Evolutionary conservation across 257 asterid genomes (phyloP).

Genomic region (Solanum gandarillasii): DNA sequence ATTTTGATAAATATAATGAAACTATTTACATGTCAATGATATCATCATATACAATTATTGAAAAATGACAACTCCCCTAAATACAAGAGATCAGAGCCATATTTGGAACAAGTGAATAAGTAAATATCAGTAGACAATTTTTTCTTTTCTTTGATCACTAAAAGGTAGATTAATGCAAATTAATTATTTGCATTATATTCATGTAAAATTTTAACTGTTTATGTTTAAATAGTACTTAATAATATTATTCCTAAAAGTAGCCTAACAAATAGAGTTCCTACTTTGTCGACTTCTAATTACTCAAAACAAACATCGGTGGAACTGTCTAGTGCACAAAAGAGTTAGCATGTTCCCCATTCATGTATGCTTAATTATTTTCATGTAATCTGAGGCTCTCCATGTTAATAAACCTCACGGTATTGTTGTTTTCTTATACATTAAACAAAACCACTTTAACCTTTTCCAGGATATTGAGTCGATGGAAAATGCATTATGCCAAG

Average conservation of each 20-base stretch:
- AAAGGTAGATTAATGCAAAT: neutral
- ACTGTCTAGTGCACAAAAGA: neutral
- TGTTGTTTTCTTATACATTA: too few relatives aligned
- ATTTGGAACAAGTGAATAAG: neutral
- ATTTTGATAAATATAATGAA: neutral
- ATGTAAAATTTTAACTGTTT: neutral
- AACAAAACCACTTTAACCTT: neutral
- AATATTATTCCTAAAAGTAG: too few relatives aligned
- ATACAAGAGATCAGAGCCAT: neutral
- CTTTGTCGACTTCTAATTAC: neutral
- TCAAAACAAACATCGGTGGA: neutral
- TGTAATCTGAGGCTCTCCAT: neutral
- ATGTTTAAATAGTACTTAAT: neutral
- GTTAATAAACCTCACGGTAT: too few relatives aligned
- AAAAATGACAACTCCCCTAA: neutral
- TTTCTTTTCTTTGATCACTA: neutral
- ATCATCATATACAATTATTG: neutral
- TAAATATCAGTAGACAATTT: too few relatives aligned
- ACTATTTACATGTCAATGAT: neutral
- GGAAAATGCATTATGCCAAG: slow-evolving; percentile 5
- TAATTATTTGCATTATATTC: too few relatives aligned
- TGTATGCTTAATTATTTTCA: neutral
- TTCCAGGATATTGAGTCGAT: slow-evolving; percentile 8
- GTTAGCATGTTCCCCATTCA: neutral
- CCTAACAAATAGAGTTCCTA: neutral